Evolutionary conservation across 192 early-diverging fungal species (phyloP).

Genomic region (Gonapodya prolifera): DNA sequence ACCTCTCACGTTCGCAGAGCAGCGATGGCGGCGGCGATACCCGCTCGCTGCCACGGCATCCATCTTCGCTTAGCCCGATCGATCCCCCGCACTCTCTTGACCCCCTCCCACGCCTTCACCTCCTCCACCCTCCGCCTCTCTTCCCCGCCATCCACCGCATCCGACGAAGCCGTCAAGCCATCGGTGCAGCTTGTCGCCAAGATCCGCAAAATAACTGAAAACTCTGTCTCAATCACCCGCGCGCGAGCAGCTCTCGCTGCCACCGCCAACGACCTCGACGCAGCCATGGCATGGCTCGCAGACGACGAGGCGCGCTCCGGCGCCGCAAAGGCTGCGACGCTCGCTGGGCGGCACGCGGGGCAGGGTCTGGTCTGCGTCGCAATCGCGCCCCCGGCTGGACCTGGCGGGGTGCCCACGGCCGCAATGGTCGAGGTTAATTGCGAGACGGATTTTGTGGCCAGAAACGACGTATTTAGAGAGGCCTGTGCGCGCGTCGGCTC

Average conservation of each 20-base stretch:
- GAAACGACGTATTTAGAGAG: conserved; percentile 61
- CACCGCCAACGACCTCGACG: conserved; percentile 51
- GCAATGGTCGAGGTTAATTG: conserved; percentile 57
- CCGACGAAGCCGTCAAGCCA: conserved; percentile 18
- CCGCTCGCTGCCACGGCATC: no score
- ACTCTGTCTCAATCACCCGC: conserved; percentile 52
- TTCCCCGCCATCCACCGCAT: not conserved
- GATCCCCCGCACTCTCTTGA: not conserved
- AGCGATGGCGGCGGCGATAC: not conserved
- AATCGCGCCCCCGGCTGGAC: conserved; percentile 21
- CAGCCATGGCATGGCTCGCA: conserved; percentile 70
- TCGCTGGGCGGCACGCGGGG: conserved; percentile 57
- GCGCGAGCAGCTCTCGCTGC: conserved; percentile 73
- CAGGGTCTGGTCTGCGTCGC: conserved; percentile 69
- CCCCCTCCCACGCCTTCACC: not conserved
- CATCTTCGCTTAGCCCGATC: no score
- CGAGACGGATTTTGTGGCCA: conserved; percentile 94
- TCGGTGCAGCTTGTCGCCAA: conserved; percentile 46
- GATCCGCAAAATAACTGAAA: conserved; percentile 66
- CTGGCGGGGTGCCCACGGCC: not conserved
- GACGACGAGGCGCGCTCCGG: conserved; percentile 57
- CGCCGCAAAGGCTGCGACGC: conserved; percentile 67
- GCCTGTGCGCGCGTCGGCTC: conserved; percentile 49
- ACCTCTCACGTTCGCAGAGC: not conserved
- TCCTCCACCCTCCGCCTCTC: not conserved